These are phyloP conservation scores for Salvia rosmarinus DNA, from an alignment of 257 asterid genomes.

Conservation along the genomic window DNA sequence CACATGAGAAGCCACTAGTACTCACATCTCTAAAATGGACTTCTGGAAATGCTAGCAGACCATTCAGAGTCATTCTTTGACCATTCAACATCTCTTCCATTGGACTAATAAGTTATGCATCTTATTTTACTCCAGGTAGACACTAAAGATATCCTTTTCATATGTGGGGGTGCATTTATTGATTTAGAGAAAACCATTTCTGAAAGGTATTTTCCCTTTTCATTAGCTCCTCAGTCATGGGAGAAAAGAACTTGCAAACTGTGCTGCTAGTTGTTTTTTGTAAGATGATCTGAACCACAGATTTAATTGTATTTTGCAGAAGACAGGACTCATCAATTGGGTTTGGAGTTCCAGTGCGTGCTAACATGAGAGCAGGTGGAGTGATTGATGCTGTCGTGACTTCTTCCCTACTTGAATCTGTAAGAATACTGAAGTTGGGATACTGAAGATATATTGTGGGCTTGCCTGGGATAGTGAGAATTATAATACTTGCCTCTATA, in stretches of 20 bases:
- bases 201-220: conserved; percentile 62
- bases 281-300: conserved; percentile 7
- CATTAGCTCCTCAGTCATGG: conserved; percentile 13
- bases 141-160: conserved; percentile 87
- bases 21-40: conserved; percentile 13
- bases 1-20: neutral
- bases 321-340: conserved; percentile 96
- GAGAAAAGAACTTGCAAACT: neutral
- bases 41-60: conserved; percentile 20
- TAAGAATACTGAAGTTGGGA: conserved; percentile 47
- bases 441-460: conserved; percentile 21
- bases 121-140: conserved; percentile 62
- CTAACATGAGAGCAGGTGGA: conserved; percentile 87
- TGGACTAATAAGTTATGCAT: conserved; percentile 17
- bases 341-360: conserved; percentile 92
- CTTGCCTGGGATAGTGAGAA: conserved; percentile 32
- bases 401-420: conserved; percentile 86
- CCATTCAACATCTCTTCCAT: neutral
- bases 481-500: conserved; percentile 21
- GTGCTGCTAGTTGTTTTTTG: conserved; percentile 26
- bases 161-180: conserved; percentile 94
- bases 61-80: neutral
- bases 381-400: conserved; percentile 73
- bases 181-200: conserved; percentile 94
- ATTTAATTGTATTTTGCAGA: conserved; percentile 46